A percentile compares a stretch with the other conserved stretches of the same genome.
phyloP scores from a whole-genome alignment of 768 basidiomycete genomes.

The Agaricus subrufescens region DNA sequence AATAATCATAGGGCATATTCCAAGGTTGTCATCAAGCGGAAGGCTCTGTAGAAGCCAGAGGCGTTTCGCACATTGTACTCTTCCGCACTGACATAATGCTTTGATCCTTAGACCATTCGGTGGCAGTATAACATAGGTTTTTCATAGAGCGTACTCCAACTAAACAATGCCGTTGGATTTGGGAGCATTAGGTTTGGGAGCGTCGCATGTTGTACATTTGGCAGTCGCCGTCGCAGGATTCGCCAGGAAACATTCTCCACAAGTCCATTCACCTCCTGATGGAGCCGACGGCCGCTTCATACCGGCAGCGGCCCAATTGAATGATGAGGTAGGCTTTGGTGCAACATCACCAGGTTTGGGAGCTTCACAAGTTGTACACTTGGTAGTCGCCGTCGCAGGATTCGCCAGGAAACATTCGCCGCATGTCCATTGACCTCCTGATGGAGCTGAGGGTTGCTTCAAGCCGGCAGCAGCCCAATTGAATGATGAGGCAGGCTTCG shows the following conservation, averaged over 20 bases:
- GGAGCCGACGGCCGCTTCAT: neutral
- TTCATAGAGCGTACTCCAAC: neutral
- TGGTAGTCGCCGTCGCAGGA: conserved; percentile 33
- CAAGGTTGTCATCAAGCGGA: too few relatives aligned
- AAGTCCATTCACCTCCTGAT: conserved; percentile 39
- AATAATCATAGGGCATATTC: neutral
- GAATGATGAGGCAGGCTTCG: conserved; percentile 12
- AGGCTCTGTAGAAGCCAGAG: neutral
- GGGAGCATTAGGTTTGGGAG: conserved; percentile 21
- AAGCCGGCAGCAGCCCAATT: conserved; percentile 13
- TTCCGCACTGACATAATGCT: conserved; percentile 18
- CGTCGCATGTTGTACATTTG: conserved; percentile 51
- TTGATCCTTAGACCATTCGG: too few relatives aligned
- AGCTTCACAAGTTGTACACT: conserved; percentile 50
- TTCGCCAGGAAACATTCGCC: conserved; percentile 47
- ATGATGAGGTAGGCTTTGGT: conserved; percentile 11
- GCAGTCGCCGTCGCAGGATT: conserved; percentile 40
- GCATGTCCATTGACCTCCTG: conserved; percentile 44
- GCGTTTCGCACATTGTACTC: conserved; percentile 40
- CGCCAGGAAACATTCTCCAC: conserved; percentile 44
- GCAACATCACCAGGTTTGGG: neutral
- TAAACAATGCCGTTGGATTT: neutral
- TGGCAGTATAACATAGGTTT: too few relatives aligned
- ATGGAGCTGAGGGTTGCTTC: neutral
- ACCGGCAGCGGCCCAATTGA: conserved; percentile 13